Evolutionary conservation across 1,284 basidiomycete species (phyloP).

Genomic region (Cutaneotrichosporon spelunceum): DNA sequence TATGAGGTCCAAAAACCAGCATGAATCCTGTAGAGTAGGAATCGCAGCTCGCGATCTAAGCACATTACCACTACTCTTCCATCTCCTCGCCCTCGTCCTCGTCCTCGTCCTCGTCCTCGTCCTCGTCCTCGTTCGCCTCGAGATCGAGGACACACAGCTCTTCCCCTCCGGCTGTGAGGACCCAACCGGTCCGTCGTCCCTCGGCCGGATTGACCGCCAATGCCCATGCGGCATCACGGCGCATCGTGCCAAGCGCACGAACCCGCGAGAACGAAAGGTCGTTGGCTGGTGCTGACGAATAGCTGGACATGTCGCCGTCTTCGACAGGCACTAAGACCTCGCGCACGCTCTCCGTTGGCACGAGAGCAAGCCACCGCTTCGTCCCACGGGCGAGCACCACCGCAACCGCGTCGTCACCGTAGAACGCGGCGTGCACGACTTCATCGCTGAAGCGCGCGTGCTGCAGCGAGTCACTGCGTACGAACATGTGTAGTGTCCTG

Average conservation of each 20-base stretch:
- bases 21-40: too few species aligned
- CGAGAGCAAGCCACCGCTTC: conserved; percentile 28
- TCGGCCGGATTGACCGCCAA: conserved; percentile 41
- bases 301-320: neutral
- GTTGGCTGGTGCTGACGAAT: neutral
- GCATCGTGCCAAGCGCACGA: conserved; percentile 17
- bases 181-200: conserved; percentile 38
- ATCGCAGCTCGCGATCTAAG: too few species aligned
- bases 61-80: conserved; percentile 1
- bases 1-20: too few species aligned
- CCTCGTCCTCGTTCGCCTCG: conserved; percentile 40
- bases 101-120: conserved; percentile 29
- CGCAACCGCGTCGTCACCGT: conserved; percentile 42
- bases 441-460: neutral
- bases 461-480: neutral
- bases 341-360: conserved; percentile 1
- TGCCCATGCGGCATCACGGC: conserved; percentile 8
- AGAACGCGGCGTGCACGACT: conserved; percentile 31
- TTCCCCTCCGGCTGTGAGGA: conserved; percentile 29
- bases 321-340: neutral
- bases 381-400: conserved; percentile 26
- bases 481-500: conserved; percentile 10
- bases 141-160: conserved; percentile 40
- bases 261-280: conserved; percentile 17
- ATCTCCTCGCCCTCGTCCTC: conserved; percentile 23